A percentile compares a stretch with the other conserved stretches of the same genome.
Evolutionary conservation across 192 early-diverging fungal species (phyloP).

Genomic region (Coemansia sp.): DNA sequence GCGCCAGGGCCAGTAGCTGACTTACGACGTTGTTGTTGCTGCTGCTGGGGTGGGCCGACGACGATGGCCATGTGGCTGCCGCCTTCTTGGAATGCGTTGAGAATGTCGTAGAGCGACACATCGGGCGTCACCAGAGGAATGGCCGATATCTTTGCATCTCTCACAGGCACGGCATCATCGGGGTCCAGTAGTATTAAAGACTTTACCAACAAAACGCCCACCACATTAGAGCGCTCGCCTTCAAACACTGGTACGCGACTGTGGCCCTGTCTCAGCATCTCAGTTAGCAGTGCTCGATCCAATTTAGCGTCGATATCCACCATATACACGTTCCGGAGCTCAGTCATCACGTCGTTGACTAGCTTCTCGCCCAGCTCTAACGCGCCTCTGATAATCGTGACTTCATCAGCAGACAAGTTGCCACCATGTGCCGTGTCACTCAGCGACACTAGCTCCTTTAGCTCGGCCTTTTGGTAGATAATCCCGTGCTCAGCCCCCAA

Average conservation of each 20-base stretch:
- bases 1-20: neutral
- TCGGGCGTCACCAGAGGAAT: conserved; percentile 55
- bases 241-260: conserved; percentile 78
- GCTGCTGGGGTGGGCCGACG: conserved; percentile 28
- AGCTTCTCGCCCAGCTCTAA: conserved; percentile 76
- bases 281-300: conserved; percentile 60
- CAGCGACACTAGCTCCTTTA: conserved; percentile 79
- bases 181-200: conserved; percentile 76
- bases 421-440: conserved; percentile 73
- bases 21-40: neutral
- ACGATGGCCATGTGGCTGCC: conserved; percentile 82
- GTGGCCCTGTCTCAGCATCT: conserved; percentile 73
- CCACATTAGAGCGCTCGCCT: conserved; percentile 63
- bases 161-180: conserved; percentile 67
- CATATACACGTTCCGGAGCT: conserved; percentile 70
- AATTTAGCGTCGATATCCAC: conserved; percentile 66
- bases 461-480: conserved; percentile 78
- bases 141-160: conserved; percentile 59
- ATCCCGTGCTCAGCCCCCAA: conserved; percentile 88
- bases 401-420: conserved; percentile 75
- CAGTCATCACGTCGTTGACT: conserved; percentile 73
- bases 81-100: conserved; percentile 85
- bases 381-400: conserved; percentile 80
- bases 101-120: conserved; percentile 66
- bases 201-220: conserved; percentile 80